Evolutionary conservation across 2,329 filamentous ascomycete species (phyloP).

Genomic region (Ophiostoma sp.): DNA sequence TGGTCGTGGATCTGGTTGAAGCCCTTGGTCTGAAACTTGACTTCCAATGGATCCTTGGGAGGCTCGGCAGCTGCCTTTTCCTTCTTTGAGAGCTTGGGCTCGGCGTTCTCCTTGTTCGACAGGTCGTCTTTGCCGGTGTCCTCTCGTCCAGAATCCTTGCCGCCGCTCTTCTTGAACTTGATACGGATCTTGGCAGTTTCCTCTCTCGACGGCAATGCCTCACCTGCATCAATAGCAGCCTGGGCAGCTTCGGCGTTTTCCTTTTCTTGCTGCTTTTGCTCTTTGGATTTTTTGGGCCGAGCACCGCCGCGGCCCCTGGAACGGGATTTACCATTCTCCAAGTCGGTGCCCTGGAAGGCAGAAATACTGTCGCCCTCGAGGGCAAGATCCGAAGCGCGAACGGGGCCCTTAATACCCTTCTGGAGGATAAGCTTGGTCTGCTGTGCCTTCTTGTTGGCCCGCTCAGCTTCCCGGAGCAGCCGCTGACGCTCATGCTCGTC

Average conservation of each 20-base stretch:
- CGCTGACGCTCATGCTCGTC: conserved; percentile 79
- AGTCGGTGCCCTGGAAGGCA: conserved; percentile 68
- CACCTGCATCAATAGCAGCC: conserved; percentile 72
- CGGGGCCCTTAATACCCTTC: conserved; percentile 76
- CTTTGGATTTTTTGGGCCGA: conserved; percentile 84
- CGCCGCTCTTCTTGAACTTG: conserved; percentile 52
- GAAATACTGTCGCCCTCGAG: conserved; percentile 81
- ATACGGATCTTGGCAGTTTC: conserved; percentile 58
- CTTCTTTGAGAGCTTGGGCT: conserved; percentile 41
- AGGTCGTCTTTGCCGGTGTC: conserved; percentile 41
- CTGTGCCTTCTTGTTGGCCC: conserved; percentile 86
- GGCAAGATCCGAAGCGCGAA: conserved; percentile 62
- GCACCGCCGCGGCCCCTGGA: conserved; percentile 50
- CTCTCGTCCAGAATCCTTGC: conserved; percentile 38
- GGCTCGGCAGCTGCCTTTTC: conserved; percentile 39
- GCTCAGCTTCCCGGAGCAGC: conserved; percentile 78
- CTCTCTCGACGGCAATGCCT: conserved; percentile 59
- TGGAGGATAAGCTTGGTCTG: conserved; percentile 84
- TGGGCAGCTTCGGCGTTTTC: conserved; percentile 82
- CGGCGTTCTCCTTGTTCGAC: conserved; percentile 46
- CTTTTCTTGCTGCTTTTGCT: conserved; percentile 76
- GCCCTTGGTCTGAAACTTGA: conserved; percentile 86
- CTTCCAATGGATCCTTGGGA: conserved; percentile 59
- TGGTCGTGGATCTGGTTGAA: conserved; percentile 97
- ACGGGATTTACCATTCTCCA: conserved; percentile 48